A percentile compares a stretch with the other conserved stretches of the same genome.
These are phyloP conservation scores for Tardiomyces blankii DNA, from an alignment of 1,139 yeast genomes.

Conservation along the genomic window DNA sequence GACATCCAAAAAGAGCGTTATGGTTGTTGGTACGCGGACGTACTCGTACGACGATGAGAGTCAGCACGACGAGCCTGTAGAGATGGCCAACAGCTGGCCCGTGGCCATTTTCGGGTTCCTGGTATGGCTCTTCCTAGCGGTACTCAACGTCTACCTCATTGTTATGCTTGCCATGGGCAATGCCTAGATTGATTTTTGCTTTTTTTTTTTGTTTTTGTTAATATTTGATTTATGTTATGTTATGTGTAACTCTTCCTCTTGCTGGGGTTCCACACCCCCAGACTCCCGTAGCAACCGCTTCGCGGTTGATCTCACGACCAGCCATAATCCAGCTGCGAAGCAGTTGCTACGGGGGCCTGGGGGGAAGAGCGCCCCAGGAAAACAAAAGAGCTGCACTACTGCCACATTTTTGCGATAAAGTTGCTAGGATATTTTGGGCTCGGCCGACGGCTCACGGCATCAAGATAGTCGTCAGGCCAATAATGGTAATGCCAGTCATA, in stretches of 20 bases:
- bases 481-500: slow-evolving; percentile 21
- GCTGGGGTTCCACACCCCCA: no score
- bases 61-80: slow-evolving; percentile 40
- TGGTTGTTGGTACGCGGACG: slow-evolving; percentile 35
- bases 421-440: no score
- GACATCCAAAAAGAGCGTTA: slow-evolving; percentile 50
- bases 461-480: slow-evolving; percentile 10
- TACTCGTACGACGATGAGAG: slow-evolving; percentile 28
- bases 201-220: neutral
- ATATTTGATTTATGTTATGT: neutral
- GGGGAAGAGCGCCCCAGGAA: no score
- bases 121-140: slow-evolving; percentile 34
- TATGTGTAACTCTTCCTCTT: no score
- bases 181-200: no score
- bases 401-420: neutral
- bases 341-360: no score
- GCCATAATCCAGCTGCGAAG: no score
- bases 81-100: slow-evolving; percentile 54
- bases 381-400: neutral
- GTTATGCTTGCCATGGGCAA: slow-evolving; percentile 39
- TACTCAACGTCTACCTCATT: slow-evolving; percentile 59
- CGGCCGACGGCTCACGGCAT: slow-evolving; percentile 3
- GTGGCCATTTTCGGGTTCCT: slow-evolving; percentile 35
- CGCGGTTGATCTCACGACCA: no score
- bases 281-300: no score